Percentiles rank a stretch among this genome's conserved stretches.
phyloP scores from a whole-genome alignment of 345 rosid species.

The Dovyalis caffra region DNA sequence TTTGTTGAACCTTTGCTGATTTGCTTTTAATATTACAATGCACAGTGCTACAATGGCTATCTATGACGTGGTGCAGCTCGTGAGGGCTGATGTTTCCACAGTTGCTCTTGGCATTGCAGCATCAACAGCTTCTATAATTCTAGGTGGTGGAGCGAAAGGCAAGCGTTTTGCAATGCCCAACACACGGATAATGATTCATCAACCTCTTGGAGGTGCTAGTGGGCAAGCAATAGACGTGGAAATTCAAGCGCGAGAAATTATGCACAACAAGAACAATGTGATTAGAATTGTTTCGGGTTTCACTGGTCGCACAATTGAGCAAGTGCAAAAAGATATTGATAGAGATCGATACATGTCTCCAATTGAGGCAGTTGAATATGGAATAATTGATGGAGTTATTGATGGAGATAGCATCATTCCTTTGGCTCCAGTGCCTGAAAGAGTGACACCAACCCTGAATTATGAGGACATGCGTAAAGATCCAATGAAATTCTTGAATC shows the following conservation, averaged over 20 bases:
- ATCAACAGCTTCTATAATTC: slow-evolving; percentile 86
- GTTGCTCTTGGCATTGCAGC: slow-evolving; percentile 85
- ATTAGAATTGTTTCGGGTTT: slow-evolving; percentile 66
- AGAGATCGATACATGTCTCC: slow-evolving; percentile 94
- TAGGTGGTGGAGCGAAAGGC: slow-evolving; percentile 93
- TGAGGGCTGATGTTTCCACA: slow-evolving; percentile 90
- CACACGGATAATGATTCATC: slow-evolving; percentile 91
- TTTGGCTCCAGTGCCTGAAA: slow-evolving; percentile 72
- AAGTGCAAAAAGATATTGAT: slow-evolving; percentile 74
- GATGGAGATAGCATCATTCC: slow-evolving; percentile 87
- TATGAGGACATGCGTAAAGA: slow-evolving; percentile 62
- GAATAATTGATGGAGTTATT: slow-evolving; percentile 89
- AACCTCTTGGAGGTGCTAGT: slow-evolving; percentile 89
- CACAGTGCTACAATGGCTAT: slow-evolving; percentile 94
- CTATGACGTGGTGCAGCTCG: slow-evolving; percentile 83
- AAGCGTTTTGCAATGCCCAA: slow-evolving; percentile 97
- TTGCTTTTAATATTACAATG: slow-evolving; percentile 5
- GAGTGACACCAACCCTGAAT: slow-evolving; percentile 57
- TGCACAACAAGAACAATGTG: slow-evolving; percentile 76
- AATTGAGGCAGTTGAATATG: slow-evolving; percentile 88
- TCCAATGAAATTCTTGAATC: slow-evolving; percentile 78
- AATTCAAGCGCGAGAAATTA: slow-evolving; percentile 84
- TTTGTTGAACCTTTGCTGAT: neutral
- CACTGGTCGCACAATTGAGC: slow-evolving; percentile 74
- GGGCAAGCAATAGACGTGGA: slow-evolving; percentile 87